phyloP scores from a whole-genome alignment of 148 eudicot genomes.

The Fagopyrum tataricum region DNA sequence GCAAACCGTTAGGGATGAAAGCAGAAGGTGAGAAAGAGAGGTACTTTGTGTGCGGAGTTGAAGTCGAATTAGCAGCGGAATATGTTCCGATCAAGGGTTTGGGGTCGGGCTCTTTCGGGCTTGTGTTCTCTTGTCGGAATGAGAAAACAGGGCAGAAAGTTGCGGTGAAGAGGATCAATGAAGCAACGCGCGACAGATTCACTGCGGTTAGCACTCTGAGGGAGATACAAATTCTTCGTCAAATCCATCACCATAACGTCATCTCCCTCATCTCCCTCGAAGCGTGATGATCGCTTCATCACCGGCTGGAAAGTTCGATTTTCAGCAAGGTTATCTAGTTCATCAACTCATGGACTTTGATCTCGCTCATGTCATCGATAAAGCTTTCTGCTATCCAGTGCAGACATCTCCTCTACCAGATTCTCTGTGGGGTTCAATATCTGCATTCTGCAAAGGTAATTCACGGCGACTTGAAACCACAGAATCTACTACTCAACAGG shows the following conservation, averaged over 20 bases:
- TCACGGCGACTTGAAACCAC: slow-evolving; percentile 19
- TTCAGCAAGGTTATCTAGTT: slow-evolving; percentile 36
- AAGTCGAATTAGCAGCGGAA: slow-evolving; percentile 27
- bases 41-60: too few relatives aligned
- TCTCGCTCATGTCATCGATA: slow-evolving; percentile 26
- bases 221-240: slow-evolving; percentile 27
- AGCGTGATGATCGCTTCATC: slow-evolving; percentile 29
- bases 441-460: slow-evolving; percentile 33
- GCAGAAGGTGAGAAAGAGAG: too few relatives aligned
- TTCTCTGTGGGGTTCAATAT: slow-evolving; percentile 33
- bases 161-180: slow-evolving; percentile 36
- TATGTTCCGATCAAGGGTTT: slow-evolving; percentile 23
- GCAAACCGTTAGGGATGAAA: too few relatives aligned
- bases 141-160: slow-evolving; percentile 27
- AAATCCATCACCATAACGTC: slow-evolving; percentile 30
- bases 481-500: slow-evolving; percentile 32
- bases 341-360: slow-evolving; percentile 44
- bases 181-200: slow-evolving; percentile 16
- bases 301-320: slow-evolving; percentile 5
- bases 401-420: slow-evolving; percentile 28
- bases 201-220: slow-evolving; percentile 23
- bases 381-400: slow-evolving; percentile 27
- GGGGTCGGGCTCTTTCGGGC: slow-evolving; percentile 37
- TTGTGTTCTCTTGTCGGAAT: slow-evolving; percentile 28
- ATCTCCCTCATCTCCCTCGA: slow-evolving; percentile 33